These are phyloP conservation scores for Pythium apleroticum DNA, from an alignment of 352 stramenopile genomes.

Conservation along the genomic window DNA sequence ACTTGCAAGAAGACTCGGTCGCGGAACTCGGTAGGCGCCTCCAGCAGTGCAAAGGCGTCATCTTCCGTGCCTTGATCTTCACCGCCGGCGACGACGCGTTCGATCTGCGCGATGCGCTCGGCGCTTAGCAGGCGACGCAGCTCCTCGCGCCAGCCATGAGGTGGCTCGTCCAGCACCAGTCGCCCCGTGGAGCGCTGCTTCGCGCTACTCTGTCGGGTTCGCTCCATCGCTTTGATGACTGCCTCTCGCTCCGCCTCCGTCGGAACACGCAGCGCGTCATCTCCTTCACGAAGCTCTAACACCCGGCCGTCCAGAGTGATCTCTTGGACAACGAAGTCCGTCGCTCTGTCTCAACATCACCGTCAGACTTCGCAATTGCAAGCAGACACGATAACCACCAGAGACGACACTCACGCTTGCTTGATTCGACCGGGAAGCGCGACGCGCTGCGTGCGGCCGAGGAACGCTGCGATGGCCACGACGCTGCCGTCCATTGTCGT, in stretches of 20 bases:
- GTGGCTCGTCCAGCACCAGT: conserved; percentile 54
- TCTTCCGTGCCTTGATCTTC: background rate
- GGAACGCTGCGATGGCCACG: conserved; percentile 54
- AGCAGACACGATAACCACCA: background rate
- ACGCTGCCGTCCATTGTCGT: conserved; percentile 21
- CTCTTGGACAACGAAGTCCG: conserved; percentile 77
- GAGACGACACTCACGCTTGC: conserved; percentile 37
- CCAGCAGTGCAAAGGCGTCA: conserved; percentile 21
- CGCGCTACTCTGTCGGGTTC: conserved; percentile 16
- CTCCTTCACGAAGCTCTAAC: conserved; percentile 34
- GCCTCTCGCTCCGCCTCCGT: conserved; percentile 35
- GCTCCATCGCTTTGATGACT: conserved; percentile 35
- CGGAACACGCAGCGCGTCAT: conserved; percentile 29
- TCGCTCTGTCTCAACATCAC: conserved; percentile 28
- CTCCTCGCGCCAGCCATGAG: conserved; percentile 46
- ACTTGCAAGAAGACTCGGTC: conserved; percentile 70
- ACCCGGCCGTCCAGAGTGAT: conserved; percentile 44
- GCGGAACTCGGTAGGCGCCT: conserved; percentile 43
- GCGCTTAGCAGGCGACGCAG: conserved; percentile 35
- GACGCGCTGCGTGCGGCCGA: conserved; percentile 21
- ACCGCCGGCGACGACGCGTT: conserved; percentile 6
- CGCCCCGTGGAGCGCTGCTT: conserved; percentile 30
- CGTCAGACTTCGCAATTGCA: background rate
- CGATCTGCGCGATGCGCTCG: conserved; percentile 17
- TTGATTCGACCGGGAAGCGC: conserved; percentile 44